Conservation (phyloP, 495 filamentous ascomycete species). For the Lasiosphaeris hirsuta region DNA sequence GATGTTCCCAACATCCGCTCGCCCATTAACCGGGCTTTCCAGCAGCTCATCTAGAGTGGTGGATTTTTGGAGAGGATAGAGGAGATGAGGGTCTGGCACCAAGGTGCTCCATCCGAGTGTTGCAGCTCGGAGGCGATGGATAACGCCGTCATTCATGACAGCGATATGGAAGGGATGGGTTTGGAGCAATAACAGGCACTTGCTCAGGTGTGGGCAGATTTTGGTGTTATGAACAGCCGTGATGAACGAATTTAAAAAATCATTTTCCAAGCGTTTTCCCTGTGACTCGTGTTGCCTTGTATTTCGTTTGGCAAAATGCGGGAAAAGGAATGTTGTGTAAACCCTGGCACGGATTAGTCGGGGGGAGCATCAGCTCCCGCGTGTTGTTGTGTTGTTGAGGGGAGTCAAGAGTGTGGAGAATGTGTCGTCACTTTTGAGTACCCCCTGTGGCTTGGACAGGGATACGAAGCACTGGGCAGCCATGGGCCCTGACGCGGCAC, state of each 20-base stretch:
- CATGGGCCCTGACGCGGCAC: conserved; percentile 8
- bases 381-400: not conserved
- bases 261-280: too few relatives aligned
- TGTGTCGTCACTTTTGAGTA: conserved; percentile 20
- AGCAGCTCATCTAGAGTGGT: conserved; percentile 68
- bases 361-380: not conserved
- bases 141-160: not conserved
- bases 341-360: not conserved
- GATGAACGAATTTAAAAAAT: conserved; percentile 4
- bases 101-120: too few relatives aligned
- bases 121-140: not conserved
- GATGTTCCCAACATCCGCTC: conserved; percentile 81
- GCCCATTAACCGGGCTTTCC: conserved; percentile 90
- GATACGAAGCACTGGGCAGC: conserved; percentile 12
- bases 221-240: conserved; percentile 8
- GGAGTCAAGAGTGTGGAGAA: not conserved
- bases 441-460: conserved; percentile 17
- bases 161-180: not conserved
- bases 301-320: not conserved
- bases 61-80: not conserved
- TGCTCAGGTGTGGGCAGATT: conserved; percentile 7
- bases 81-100: conserved; percentile 1
- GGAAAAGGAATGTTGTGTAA: not conserved
- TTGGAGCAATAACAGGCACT: not conserved
- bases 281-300: not conserved